phyloP scores from a whole-genome alignment of 148 eudicot species.

The Chenopodium album region DNA sequence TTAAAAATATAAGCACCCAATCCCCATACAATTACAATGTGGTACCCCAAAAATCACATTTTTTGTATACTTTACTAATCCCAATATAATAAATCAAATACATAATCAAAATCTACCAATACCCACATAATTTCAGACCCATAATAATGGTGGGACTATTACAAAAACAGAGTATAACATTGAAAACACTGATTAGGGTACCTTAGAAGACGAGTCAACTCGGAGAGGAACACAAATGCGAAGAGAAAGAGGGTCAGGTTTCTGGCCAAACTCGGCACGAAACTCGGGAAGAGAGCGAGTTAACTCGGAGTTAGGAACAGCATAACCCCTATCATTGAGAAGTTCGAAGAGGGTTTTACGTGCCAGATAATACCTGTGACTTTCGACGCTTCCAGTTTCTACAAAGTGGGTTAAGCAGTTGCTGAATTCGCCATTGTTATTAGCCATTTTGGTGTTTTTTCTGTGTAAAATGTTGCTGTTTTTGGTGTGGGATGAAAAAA shows the following conservation, averaged over 20 bases:
- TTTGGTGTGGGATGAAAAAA: neutral
- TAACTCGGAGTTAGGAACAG: slow-evolving; percentile 48
- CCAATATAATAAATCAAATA: neutral
- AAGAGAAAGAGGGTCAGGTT: slow-evolving; percentile 49
- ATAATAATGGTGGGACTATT: neutral
- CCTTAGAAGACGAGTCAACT: slow-evolving; percentile 34
- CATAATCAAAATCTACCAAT: neutral
- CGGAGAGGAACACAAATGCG: slow-evolving; percentile 43
- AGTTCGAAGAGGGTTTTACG: slow-evolving; percentile 18
- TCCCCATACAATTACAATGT: too few species aligned
- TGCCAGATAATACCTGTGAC: slow-evolving; percentile 17
- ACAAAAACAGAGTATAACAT: neutral
- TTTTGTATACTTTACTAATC: neutral
- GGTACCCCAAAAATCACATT: neutral
- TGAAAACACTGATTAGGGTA: neutral
- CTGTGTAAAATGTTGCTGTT: neutral
- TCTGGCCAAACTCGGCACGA: slow-evolving; percentile 37
- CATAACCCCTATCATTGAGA: slow-evolving; percentile 16
- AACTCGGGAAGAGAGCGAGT: slow-evolving; percentile 47
- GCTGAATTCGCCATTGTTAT: neutral
- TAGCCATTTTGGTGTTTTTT: neutral
- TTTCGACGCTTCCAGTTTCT: slow-evolving; percentile 8
- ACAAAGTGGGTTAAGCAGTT: neutral
- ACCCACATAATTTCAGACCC: too few species aligned
- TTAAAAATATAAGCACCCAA: neutral